Evolutionary conservation across 345 rosid genomes (phyloP), one percentile per base, ranked within the genome.

Genomic region (Erysimum cheiranthoides): DNA sequence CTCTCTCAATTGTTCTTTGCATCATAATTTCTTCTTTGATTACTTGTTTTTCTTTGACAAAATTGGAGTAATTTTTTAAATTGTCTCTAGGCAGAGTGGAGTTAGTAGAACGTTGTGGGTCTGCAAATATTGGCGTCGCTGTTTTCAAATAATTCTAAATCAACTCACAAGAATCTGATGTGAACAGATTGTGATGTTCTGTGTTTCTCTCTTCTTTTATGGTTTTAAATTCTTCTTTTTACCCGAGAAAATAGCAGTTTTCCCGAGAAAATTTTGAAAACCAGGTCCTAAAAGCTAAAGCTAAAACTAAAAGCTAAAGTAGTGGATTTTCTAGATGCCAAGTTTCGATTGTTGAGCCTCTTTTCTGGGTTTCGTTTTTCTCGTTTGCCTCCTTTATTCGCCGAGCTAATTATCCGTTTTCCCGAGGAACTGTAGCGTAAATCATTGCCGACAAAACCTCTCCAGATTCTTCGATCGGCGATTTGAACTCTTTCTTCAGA

Each of bases 171-270:
- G 47, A 51, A 30, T 49, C 47, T 57, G 35, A 46, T 47, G 49
- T 65, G 5, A 34, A 32, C 63, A 31, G 56, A 40, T 53, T 68
- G 63, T 50, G 46, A 68, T 68, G 21, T 51, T 61, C 65, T 61
- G 64, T 50, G 25, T 42, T 32, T 47, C 42, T 76, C 65, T 76
- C 43, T 8, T 4, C 46, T n/a, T 76, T 61, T 43, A n/a, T n/a
- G n/a, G n/a, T n/a, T n/a, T n/a, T n/a, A n/a, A 31, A 43, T 69
- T 61, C 71, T 67, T 38, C 34, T 74, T 75, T 68, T 75, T 51
- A 6, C 70, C 76, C 75, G 71, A 63, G 75, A 70, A 76, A 76
- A 38, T 66, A 21, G 50, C 78, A 58, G 73, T 66, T 74, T 74
- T 58, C 78, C 78, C 78, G 67, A 74, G 79, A 60, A 50, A 61